These are phyloP conservation scores for Purshia tridentata DNA, from an alignment of 306 rosid species.

Conservation along the genomic window DNA sequence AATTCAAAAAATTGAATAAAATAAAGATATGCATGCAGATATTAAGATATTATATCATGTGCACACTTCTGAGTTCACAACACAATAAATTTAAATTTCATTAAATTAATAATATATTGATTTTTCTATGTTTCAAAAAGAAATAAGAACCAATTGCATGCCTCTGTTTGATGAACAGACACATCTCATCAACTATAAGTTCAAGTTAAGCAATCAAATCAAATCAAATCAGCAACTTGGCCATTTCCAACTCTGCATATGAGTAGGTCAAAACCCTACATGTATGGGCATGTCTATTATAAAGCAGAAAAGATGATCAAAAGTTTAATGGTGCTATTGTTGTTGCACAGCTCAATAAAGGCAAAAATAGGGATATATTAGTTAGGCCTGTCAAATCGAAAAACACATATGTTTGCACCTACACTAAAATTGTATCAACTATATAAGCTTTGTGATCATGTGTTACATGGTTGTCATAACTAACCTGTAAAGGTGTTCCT, in stretches of 20 bases:
- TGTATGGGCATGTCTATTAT: neutral
- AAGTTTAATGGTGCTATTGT: neutral
- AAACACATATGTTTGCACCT: neutral
- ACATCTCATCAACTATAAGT: neutral
- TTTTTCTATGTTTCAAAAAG: neutral
- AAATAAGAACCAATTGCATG: neutral
- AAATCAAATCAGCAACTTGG: neutral
- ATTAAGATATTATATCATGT: neutral
- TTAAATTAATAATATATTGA: neutral
- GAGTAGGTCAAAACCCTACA: constrained; percentile 1
- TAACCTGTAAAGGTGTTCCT: constrained; percentile 96
- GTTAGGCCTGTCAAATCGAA: constrained; percentile 5
- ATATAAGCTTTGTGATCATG: neutral
- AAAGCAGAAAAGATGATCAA: neutral
- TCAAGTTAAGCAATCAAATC: neutral
- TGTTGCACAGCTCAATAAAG: neutral
- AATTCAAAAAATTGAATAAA: constrained; percentile 2
- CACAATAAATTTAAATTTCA: neutral
- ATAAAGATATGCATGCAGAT: neutral
- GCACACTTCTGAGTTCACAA: neutral
- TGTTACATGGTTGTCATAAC: constrained; percentile 19
- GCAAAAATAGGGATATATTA: neutral
- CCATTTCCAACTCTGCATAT: neutral
- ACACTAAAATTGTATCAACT: neutral
- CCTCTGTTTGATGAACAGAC: neutral